phyloP scores from a whole-genome alignment of 768 basidiomycete species.

The Pulveroboletus sp. region DNA sequence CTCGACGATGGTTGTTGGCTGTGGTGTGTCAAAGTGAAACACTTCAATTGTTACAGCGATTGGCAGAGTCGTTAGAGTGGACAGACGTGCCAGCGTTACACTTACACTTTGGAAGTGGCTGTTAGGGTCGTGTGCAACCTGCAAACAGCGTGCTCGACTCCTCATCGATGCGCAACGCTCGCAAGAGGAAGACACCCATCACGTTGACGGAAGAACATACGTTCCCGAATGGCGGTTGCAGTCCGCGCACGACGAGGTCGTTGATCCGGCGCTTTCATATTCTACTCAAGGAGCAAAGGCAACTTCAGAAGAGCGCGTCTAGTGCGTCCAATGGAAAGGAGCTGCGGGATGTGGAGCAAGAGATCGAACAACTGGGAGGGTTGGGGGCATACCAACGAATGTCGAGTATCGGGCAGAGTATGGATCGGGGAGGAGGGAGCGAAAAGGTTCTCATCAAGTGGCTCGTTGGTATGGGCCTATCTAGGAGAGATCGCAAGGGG shows the following conservation, averaged over 20 bases:
- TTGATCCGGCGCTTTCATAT: constrained; percentile 80
- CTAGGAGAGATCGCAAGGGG: constrained; percentile 20
- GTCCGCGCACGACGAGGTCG: constrained; percentile 57
- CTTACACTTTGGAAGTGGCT: too few species aligned
- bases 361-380: constrained; percentile 72
- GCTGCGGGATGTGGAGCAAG: constrained; percentile 49
- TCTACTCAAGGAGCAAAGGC: constrained; percentile 63
- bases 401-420: constrained; percentile 75
- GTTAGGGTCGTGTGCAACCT: too few species aligned
- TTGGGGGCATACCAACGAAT: constrained; percentile 77
- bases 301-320: constrained; percentile 38
- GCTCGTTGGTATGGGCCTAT: constrained; percentile 53
- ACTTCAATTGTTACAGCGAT: too few species aligned
- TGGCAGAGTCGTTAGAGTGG: too few species aligned
- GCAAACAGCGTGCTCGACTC: too few species aligned
- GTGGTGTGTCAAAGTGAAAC: too few species aligned
- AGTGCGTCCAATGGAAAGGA: constrained; percentile 23
- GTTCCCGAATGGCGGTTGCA: constrained; percentile 35
- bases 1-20: too few species aligned
- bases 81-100: too few species aligned
- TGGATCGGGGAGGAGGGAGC: constrained; percentile 83
- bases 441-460: constrained; percentile 75
- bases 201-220: constrained; percentile 25
- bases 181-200: constrained; percentile 44
- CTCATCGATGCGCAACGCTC: constrained; percentile 33